Percentiles rank a stretch among this genome's conserved stretches.
These are phyloP conservation scores for Phaeomoniella chlamydospora DNA, from an alignment of 2,329 filamentous ascomycete species.

Conservation along the genomic window DNA sequence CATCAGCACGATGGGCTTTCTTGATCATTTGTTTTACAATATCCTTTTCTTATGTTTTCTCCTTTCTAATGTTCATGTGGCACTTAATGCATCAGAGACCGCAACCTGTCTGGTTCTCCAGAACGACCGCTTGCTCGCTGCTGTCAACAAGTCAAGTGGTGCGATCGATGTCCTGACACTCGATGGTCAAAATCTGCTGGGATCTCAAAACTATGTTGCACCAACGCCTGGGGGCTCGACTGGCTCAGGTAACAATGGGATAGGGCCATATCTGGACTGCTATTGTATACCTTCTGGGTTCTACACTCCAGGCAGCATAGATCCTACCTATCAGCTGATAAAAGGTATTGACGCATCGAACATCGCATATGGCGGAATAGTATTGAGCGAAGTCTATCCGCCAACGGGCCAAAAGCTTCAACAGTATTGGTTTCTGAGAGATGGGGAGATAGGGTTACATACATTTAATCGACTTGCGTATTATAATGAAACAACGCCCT, in stretches of 20 bases:
- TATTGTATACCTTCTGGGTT: slow-evolving; percentile 45
- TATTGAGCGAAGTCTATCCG: slow-evolving; percentile 44
- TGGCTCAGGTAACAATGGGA: slow-evolving; percentile 18
- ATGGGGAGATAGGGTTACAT: slow-evolving; percentile 48
- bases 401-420: slow-evolving; percentile 44
- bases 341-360: slow-evolving; percentile 35
- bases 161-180: slow-evolving; percentile 27
- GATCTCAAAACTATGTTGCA: slow-evolving; percentile 15
- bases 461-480: slow-evolving; percentile 47
- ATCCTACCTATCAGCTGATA: slow-evolving; percentile 35
- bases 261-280: slow-evolving; percentile 48
- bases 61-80: neutral
- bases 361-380: slow-evolving; percentile 41
- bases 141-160: slow-evolving; percentile 27
- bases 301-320: slow-evolving; percentile 42
- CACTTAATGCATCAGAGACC: slow-evolving; percentile 15
- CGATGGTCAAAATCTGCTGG: slow-evolving; percentile 39
- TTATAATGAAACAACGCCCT: slow-evolving; percentile 40
- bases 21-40: too few relatives aligned
- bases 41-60: neutral
- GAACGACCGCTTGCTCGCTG: slow-evolving; percentile 30
- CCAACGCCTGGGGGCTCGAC: slow-evolving; percentile 1
- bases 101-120: slow-evolving; percentile 19
- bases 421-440: slow-evolving; percentile 51
- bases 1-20: too few relatives aligned